Evolutionary conservation across 129 eudicot species (phyloP).

Genomic region (Heracleum sosnowskyi): DNA sequence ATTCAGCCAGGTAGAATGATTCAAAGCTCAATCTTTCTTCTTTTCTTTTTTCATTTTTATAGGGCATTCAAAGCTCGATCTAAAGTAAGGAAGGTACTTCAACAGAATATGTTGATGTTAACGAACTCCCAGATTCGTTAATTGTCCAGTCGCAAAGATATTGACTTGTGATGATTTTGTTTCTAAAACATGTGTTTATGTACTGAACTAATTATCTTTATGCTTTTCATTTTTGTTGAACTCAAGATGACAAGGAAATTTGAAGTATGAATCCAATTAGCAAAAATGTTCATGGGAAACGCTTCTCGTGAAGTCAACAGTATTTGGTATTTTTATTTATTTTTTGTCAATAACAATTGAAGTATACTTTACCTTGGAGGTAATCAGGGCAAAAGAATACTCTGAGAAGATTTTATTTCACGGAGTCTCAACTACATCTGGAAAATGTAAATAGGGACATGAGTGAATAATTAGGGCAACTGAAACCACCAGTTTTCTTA

Average conservation of each 20-base stretch:
- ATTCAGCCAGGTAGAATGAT: slow-evolving; percentile 26
- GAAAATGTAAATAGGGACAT: background rate
- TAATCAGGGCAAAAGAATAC: no score
- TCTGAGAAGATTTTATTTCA: no score
- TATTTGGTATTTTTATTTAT: no score
- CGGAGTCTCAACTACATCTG: background rate
- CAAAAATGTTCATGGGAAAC: background rate
- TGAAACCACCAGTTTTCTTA: background rate
- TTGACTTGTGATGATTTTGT: slow-evolving; percentile 1
- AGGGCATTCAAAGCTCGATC: slow-evolving; percentile 1
- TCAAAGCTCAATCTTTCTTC: background rate
- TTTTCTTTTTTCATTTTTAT: no score
- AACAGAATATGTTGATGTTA: background rate
- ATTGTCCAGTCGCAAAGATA: background rate
- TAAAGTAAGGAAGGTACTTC: background rate
- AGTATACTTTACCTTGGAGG: no score
- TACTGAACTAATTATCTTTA: background rate
- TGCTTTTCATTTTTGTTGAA: background rate
- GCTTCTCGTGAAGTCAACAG: background rate
- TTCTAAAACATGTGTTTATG: background rate
- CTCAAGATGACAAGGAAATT: background rate
- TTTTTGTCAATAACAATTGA: no score
- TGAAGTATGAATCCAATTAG: background rate
- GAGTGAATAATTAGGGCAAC: background rate
- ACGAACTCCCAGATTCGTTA: background rate